Evolutionary conservation across 2,329 filamentous ascomycete species (phyloP).

Genomic region (Trichoderma arundinaceum): DNA sequence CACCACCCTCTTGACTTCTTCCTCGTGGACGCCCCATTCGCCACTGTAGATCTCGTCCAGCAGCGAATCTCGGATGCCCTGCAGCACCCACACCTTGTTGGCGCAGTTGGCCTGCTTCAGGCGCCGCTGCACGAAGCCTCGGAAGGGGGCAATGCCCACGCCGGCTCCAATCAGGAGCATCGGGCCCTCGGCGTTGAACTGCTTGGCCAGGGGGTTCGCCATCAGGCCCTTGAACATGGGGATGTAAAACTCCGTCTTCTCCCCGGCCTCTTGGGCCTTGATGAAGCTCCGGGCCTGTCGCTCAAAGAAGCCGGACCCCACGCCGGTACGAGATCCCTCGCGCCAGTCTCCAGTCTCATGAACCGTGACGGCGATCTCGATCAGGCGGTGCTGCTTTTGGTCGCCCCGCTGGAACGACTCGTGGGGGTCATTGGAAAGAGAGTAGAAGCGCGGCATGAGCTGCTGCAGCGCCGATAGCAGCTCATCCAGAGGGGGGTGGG

Average conservation of each 20-base stretch:
- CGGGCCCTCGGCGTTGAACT: conserved; percentile 91
- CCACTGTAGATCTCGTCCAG: conserved; percentile 96
- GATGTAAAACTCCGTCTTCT: conserved; percentile 69
- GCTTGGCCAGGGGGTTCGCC: conserved; percentile 90
- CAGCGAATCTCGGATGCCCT: conserved; percentile 90
- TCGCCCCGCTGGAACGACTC: conserved; percentile 72
- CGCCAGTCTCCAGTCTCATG: conserved; percentile 86
- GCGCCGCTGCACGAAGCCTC: conserved; percentile 93
- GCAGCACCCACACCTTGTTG: conserved; percentile 97
- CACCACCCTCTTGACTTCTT: conserved; percentile 81
- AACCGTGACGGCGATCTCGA: conserved; percentile 96
- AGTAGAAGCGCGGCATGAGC: conserved; percentile 98
- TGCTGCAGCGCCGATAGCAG: conserved; percentile 81
- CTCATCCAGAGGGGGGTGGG: conserved; percentile 82
- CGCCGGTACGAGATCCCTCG: conserved; percentile 73
- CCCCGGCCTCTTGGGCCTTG: conserved; percentile 67
- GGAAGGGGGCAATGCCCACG: conserved; percentile 95
- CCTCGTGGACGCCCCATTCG: conserved; percentile 93
- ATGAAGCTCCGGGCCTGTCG: conserved; percentile 77
- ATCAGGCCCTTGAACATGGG: conserved; percentile 99
- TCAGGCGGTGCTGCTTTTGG: conserved; percentile 74
- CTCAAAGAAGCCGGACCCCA: conserved; percentile 93
- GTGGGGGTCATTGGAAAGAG: conserved; percentile 93
- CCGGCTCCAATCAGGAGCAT: conserved; percentile 98
- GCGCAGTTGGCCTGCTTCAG: conserved; percentile 94